Percentiles rank a stretch among this genome's conserved stretches.
Conservation (phyloP, 805 yeast species). For the Ogataea wickerhamii region DNA sequence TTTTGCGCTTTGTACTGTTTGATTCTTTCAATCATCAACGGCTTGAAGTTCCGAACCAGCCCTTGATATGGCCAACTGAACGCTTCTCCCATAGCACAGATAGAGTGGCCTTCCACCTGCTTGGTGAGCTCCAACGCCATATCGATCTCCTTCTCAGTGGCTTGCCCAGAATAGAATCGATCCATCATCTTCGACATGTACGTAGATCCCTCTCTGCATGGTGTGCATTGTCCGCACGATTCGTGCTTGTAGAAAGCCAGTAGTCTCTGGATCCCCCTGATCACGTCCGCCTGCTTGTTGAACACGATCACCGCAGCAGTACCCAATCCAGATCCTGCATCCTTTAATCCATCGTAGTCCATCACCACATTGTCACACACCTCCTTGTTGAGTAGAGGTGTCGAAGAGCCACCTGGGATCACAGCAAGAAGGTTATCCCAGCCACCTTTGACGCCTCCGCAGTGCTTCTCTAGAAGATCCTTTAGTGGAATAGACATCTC, state of each 20-base stretch:
- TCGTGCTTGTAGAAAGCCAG: slow-evolving; percentile 85
- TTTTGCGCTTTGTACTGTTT: slow-evolving; percentile 51
- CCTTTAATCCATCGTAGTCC: slow-evolving; percentile 87
- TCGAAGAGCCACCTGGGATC: slow-evolving; percentile 89
- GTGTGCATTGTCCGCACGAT: slow-evolving; percentile 93
- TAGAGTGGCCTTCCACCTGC: slow-evolving; percentile 88
- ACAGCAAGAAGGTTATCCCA: slow-evolving; percentile 89
- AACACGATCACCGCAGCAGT: slow-evolving; percentile 92
- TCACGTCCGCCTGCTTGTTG: slow-evolving; percentile 82
- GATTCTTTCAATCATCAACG: slow-evolving; percentile 75
- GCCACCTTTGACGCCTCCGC: slow-evolving; percentile 89
- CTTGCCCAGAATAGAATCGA: slow-evolving; percentile 76
- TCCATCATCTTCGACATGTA: slow-evolving; percentile 84
- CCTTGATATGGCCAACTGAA: slow-evolving; percentile 95
- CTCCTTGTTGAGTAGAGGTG: slow-evolving; percentile 71
- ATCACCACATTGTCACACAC: slow-evolving; percentile 66
- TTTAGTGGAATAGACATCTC: slow-evolving; percentile 87
- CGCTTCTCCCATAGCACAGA: slow-evolving; percentile 90
- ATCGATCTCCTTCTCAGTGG: slow-evolving; percentile 76
- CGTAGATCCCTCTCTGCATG: slow-evolving; percentile 91
- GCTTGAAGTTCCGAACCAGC: slow-evolving; percentile 78
- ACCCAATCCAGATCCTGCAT: slow-evolving; percentile 83
- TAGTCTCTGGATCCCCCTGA: slow-evolving; percentile 82
- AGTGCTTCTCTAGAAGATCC: slow-evolving; percentile 80
- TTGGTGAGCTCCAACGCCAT: slow-evolving; percentile 80